Percentiles rank a stretch among this genome's conserved stretches.
phyloP scores from a whole-genome alignment of 371 early-diverging fungal genomes.

The Mucor sp. region DNA sequence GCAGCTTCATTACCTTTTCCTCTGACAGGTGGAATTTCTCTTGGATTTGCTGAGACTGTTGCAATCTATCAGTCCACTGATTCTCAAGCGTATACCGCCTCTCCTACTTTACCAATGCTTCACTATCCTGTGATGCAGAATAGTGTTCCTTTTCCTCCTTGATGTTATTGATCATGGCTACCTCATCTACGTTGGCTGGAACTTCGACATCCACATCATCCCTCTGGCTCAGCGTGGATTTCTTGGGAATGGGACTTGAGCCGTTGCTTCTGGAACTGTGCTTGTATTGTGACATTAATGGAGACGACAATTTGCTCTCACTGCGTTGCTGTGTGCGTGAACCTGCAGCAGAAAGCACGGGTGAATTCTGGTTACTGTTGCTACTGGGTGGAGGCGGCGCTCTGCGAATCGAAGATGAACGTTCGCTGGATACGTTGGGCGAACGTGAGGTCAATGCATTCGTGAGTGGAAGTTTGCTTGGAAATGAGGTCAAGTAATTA shows the following conservation, averaged over 20 bases:
- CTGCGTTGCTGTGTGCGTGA: constrained; percentile 3
- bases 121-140: constrained; percentile 12
- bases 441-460: constrained; percentile 21
- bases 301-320: not conserved
- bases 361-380: constrained; percentile 3
- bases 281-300: not conserved
- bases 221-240: constrained; percentile 9
- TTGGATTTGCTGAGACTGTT: constrained; percentile 59
- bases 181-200: constrained; percentile 53
- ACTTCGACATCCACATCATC: constrained; percentile 25
- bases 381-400: constrained; percentile 11
- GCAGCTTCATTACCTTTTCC: constrained; percentile 56
- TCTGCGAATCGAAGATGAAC: constrained; percentile 4
- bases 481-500: constrained; percentile 56
- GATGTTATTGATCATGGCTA: constrained; percentile 45
- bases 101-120: constrained; percentile 12
- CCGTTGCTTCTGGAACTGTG: not conserved
- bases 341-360: constrained; percentile 11
- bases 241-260: not conserved
- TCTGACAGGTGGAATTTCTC: constrained; percentile 64
- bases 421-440: constrained; percentile 4
- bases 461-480: constrained; percentile 42
- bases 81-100: not conserved
- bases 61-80: not conserved
- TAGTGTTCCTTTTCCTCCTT: constrained; percentile 16